Base-by-base conservation (phyloP, 306 rosid species). In the Hippophae rhamnoides region DNA sequence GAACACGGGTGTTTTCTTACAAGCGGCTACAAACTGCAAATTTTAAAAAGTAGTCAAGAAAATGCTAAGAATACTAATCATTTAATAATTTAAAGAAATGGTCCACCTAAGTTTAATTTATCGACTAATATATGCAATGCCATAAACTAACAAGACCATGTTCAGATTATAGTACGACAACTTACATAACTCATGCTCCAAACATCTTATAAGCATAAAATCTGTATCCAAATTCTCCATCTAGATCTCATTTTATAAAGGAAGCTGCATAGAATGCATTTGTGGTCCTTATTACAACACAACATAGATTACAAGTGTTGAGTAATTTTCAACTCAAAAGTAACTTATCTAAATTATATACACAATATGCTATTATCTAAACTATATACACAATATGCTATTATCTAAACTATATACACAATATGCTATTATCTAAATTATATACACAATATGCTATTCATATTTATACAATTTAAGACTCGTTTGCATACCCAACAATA, bases 1-100 rank as follows among this genome's bases (percentile, higher is more conserved):
- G 69, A 92, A 92, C 13, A 92, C 96, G 0, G 99, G 99, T 50
- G 96, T 78, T 63, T 92, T 92, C 86, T 92, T 92, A 81, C 99
- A 92, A 68, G 99, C 96, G 45, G 88, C 99, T 70, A 88, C 70
- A 57, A 92, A 77, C 99, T 92, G 78, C 82, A 83, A 5, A 64
- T 18, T 18, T 18, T 18, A 72, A 45, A 60, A 65, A 63, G 45
- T 12, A 6, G 54, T 53, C 45, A 54, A 70, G 25, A 49, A 31
- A 38, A 72, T 47, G 27, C 61, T 61, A 58, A 46, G 51, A 60
- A 52, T 63, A 50, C 52, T 31, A 14, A 18, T 38, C 54, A 10
- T 5, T 52, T 26, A 23, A n/a, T 46, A 38, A 45, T 12, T 11
- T 43, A 41, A 6, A 50, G 40, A 65, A 31, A 8, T 6, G 43